Conservation (phyloP, 805 yeast species). For the Ogataea haglerorum region DNA sequence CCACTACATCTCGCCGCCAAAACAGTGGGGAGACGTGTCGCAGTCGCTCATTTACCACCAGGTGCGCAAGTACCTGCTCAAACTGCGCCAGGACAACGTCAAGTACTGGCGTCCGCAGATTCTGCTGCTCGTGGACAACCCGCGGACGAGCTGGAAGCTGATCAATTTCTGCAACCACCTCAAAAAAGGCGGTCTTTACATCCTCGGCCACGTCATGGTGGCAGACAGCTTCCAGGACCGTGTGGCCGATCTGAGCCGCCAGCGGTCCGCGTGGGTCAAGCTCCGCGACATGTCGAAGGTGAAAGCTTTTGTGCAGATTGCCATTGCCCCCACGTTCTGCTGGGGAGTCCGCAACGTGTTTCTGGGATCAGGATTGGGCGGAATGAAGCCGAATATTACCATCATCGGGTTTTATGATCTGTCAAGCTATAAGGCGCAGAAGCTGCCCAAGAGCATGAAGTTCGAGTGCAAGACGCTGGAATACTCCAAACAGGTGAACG, state of each 20-base stretch:
- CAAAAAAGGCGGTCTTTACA: constrained; percentile 92
- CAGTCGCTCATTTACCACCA: constrained; percentile 94
- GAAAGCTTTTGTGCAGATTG: constrained; percentile 93
- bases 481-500: constrained; percentile 25
- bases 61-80: constrained; percentile 82
- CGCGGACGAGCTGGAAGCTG: constrained; percentile 87
- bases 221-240: constrained; percentile 59
- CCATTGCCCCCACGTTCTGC: constrained; percentile 78
- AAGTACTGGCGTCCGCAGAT: constrained; percentile 99
- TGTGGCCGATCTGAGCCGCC: constrained; percentile 65
- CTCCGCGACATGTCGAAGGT: constrained; percentile 73
- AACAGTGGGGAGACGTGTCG: constrained; percentile 97
- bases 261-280: constrained; percentile 78
- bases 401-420: constrained; percentile 86
- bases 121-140: constrained; percentile 81
- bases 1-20: constrained; percentile 91
- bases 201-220: constrained; percentile 87
- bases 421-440: constrained; percentile 18
- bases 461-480: constrained; percentile 25
- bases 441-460: constrained; percentile 19
- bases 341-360: constrained; percentile 96
- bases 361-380: constrained; percentile 95
- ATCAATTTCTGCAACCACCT: constrained; percentile 90
- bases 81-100: constrained; percentile 86
- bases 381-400: constrained; percentile 95